These are phyloP conservation scores for Aspergillus phoenicis DNA, from an alignment of 2,329 filamentous ascomycete species.

Conservation along the genomic window DNA sequence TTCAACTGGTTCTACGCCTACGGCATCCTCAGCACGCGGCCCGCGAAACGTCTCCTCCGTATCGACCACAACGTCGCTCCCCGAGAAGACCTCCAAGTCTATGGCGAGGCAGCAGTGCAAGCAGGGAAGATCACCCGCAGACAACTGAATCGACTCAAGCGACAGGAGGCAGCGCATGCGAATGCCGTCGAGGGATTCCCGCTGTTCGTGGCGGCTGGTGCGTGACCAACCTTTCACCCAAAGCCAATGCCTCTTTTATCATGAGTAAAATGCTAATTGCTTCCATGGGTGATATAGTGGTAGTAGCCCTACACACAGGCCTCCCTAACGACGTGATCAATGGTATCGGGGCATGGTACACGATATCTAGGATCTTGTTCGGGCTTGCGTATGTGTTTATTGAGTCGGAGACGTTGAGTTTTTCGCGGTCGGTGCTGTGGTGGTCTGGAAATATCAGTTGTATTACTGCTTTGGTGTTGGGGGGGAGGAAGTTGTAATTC, in stretches of 20 bases:
- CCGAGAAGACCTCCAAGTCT: slow-evolving; percentile 41
- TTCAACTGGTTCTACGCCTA: slow-evolving; percentile 46
- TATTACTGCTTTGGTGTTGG: slow-evolving; percentile 40
- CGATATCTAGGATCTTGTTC: slow-evolving; percentile 38
- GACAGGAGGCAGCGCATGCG: slow-evolving; percentile 40
- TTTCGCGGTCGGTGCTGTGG: slow-evolving; percentile 41
- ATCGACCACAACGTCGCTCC: slow-evolving; percentile 45
- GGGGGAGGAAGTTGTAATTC: slow-evolving; percentile 33
- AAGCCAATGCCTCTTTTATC: neutral
- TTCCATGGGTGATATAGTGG: slow-evolving; percentile 21
- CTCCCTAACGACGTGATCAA: slow-evolving; percentile 42
- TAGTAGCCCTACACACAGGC: slow-evolving; percentile 40
- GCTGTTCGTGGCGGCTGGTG: slow-evolving; percentile 40
- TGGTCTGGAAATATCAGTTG: slow-evolving; percentile 45
- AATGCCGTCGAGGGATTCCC: slow-evolving; percentile 40
- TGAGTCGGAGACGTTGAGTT: slow-evolving; percentile 33
- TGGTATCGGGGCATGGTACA: slow-evolving; percentile 39
- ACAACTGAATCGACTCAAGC: slow-evolving; percentile 39
- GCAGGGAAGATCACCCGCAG: slow-evolving; percentile 39
- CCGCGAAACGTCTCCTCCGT: slow-evolving; percentile 32
- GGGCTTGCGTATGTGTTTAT: slow-evolving; percentile 38
- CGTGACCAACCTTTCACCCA: slow-evolving; percentile 6
- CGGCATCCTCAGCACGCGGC: slow-evolving; percentile 39
- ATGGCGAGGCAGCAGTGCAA: slow-evolving; percentile 39
- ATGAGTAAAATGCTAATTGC: neutral